Evolutionary conservation across 2,329 filamentous ascomycete genomes (phyloP).

Genomic region (Tympanopsis confertula): DNA sequence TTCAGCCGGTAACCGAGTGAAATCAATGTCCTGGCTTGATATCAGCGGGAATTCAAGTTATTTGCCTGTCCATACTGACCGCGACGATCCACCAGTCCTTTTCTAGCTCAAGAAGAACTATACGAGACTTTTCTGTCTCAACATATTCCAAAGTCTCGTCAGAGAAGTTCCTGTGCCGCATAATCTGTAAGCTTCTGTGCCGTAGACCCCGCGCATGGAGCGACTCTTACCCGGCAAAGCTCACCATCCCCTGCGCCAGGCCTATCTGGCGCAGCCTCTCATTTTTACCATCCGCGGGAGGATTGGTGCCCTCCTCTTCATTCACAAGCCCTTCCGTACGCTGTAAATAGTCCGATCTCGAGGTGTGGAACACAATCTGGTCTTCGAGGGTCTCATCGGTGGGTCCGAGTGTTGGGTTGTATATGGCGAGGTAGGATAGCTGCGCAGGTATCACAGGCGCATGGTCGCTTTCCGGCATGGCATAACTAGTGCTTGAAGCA

Average conservation of each 20-base stretch:
- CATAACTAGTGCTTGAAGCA: conserved; percentile 12
- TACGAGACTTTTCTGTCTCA: conserved; percentile 79
- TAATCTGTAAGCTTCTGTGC: too few relatives aligned
- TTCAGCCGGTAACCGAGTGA: conserved; percentile 17
- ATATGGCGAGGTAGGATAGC: conserved; percentile 84
- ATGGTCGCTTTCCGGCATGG: conserved; percentile 22
- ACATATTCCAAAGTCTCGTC: conserved; percentile 69
- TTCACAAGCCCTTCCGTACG: background rate
- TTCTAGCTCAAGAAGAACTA: conserved; percentile 80
- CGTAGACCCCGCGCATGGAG: too few relatives aligned
- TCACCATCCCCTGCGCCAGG: conserved; percentile 90
- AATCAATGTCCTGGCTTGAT: conserved; percentile 30
- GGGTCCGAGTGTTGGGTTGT: conserved; percentile 64
- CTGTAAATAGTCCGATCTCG: conserved; percentile 14
- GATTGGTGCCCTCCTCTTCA: conserved; percentile 48
- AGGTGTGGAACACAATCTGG: conserved; percentile 90
- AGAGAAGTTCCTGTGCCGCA: conserved; percentile 74
- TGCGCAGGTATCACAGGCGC: conserved; percentile 53
- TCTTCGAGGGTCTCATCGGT: conserved; percentile 27
- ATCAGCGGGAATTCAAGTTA: conserved; percentile 59
- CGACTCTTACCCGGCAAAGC: conserved; percentile 41
- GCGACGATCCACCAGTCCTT: conserved; percentile 90
- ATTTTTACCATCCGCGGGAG: conserved; percentile 23
- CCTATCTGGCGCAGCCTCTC: conserved; percentile 86
- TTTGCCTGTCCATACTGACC: conserved; percentile 61